Evolutionary conservation across 1,139 yeast genomes (phyloP).

Genomic region (Yamadazyma mexicana): DNA sequence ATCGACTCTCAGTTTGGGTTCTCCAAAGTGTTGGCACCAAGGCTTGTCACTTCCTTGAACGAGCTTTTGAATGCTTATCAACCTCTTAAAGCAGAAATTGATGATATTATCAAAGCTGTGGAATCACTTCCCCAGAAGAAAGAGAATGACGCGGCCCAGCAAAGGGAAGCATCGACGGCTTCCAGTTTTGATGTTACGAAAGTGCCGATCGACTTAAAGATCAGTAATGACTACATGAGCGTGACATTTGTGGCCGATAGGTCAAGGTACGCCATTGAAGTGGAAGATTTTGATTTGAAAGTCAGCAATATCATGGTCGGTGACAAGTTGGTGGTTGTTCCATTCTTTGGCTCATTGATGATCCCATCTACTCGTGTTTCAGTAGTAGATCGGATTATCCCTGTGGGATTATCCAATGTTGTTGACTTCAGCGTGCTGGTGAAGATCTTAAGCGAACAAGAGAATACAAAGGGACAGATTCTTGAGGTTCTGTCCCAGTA

Average conservation of each 20-base stretch:
- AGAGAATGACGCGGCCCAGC: too few species aligned
- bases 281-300: conserved; percentile 23
- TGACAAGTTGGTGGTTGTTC: conserved; percentile 9
- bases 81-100: conserved; percentile 18
- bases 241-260: conserved; percentile 32
- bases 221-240: conserved; percentile 38
- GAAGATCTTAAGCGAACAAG: conserved; percentile 36
- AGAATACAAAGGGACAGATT: conserved; percentile 30
- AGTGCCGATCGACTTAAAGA: conserved; percentile 25
- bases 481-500: conserved; percentile 60
- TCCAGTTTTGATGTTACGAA: background rate
- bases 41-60: conserved; percentile 23
- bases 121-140: background rate
- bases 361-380: conserved; percentile 45
- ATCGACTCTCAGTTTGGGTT: conserved; percentile 30
- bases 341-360: conserved; percentile 34
- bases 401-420: conserved; percentile 46
- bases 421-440: conserved; percentile 41
- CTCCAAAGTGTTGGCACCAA: conserved; percentile 34
- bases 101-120: background rate
- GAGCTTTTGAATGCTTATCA: conserved; percentile 16
- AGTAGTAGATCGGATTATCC: conserved; percentile 34
- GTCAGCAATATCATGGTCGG: conserved; percentile 16
- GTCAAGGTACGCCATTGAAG: conserved; percentile 33
- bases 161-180: too few species aligned